Conservation (phyloP, 1,139 yeast genomes). For the Fermentozyma sake region DNA sequence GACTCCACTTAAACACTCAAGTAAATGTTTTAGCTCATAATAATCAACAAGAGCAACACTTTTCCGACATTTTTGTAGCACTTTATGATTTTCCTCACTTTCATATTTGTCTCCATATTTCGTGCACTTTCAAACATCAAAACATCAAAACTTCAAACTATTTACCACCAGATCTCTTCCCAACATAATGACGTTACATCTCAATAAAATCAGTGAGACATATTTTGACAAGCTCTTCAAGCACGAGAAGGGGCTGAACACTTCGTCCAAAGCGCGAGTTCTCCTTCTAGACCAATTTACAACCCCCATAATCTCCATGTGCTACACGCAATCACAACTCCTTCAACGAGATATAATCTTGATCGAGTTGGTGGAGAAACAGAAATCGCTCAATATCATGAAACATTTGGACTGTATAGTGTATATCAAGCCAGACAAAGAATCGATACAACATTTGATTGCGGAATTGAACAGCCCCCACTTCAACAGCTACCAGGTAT, state of each 20-base stretch:
- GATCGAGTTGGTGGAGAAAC: slow-evolving; percentile 65
- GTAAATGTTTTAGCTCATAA: no score
- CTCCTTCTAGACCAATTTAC: slow-evolving; percentile 76
- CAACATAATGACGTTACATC: slow-evolving; percentile 26
- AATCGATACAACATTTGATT: slow-evolving; percentile 54
- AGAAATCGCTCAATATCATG: slow-evolving; percentile 61
- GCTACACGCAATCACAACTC: slow-evolving; percentile 81
- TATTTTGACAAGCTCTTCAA: slow-evolving; percentile 37
- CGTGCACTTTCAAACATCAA: no score
- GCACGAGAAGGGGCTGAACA: slow-evolving; percentile 15
- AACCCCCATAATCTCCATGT: slow-evolving; percentile 77
- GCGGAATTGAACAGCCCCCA: slow-evolving; percentile 75
- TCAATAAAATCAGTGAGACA: slow-evolving; percentile 30
- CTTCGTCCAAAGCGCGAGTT: slow-evolving; percentile 57
- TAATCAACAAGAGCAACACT: no score
- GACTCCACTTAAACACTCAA: no score
- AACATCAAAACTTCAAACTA: no score
- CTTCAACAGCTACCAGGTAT: slow-evolving; percentile 71
- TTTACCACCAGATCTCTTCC: no score
- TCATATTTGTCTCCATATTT: no score
- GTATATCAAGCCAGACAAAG: slow-evolving; percentile 69
- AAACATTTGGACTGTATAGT: slow-evolving; percentile 81
- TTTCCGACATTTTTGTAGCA: no score
- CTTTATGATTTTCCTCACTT: no score
- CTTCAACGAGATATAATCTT: slow-evolving; percentile 78